These are phyloP conservation scores for Ustilago xerochloae DNA, from an alignment of 1,284 basidiomycete species.

Conservation along the genomic window DNA sequence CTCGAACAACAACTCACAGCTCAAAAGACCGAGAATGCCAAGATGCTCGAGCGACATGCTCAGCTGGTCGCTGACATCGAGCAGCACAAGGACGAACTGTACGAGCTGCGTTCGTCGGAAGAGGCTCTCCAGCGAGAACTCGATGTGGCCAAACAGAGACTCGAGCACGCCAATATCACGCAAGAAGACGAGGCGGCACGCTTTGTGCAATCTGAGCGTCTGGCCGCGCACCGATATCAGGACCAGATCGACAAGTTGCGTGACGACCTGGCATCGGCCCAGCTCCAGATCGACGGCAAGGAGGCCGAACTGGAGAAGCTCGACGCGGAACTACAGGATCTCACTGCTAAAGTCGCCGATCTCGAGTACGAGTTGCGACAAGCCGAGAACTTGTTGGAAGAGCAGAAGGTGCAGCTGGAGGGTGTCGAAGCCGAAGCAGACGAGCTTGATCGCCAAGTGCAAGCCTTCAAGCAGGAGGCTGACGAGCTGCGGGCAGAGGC, in stretches of 20 bases:
- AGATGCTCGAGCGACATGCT: slow-evolving; percentile 50
- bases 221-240: slow-evolving; percentile 47
- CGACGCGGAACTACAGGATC: slow-evolving; percentile 49
- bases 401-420: slow-evolving; percentile 71
- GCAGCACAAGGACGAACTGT: slow-evolving; percentile 50
- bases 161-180: slow-evolving; percentile 52
- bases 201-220: slow-evolving; percentile 39
- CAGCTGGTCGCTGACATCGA: slow-evolving; percentile 53
- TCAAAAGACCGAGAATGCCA: slow-evolving; percentile 50
- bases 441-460: slow-evolving; percentile 48
- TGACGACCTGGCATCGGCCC: slow-evolving; percentile 62
- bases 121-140: slow-evolving; percentile 49
- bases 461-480: slow-evolving; percentile 63
- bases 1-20: slow-evolving; percentile 52
- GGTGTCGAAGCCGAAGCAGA: slow-evolving; percentile 48
- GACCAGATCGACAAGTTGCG: slow-evolving; percentile 51
- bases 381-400: slow-evolving; percentile 43
- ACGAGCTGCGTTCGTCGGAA: slow-evolving; percentile 46
- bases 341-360: slow-evolving; percentile 48
- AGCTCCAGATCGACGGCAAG: slow-evolving; percentile 59
- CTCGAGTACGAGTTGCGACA: slow-evolving; percentile 58
- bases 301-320: slow-evolving; percentile 61
- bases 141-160: slow-evolving; percentile 48
- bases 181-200: slow-evolving; percentile 49
- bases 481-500: slow-evolving; percentile 45